Evolutionary conservation across 257 asterid species (phyloP), one percentile per base, ranked within the genome.

Genomic region (Fraxinus anomala): DNA sequence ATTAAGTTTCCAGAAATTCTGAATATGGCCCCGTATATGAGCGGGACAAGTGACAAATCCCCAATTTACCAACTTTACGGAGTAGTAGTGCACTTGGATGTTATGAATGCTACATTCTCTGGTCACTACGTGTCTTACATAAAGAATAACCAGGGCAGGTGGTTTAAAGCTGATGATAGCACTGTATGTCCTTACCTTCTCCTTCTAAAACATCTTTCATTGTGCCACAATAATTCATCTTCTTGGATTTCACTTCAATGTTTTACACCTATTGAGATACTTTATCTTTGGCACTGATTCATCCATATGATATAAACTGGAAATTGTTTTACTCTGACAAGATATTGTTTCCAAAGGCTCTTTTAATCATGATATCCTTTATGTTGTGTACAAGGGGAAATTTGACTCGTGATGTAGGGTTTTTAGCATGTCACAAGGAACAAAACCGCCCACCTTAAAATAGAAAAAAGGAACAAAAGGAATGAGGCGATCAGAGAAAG

Each of bases 51-150:
- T 68, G 97, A 93, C 80, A 91, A 88, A 68, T 88, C 94, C 77
- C 98, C 98, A 30, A 82, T 93, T 75, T 93, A 93, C 81, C 89
- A 86, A 76, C 97, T 91, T 80, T 93, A 89, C 78, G 96, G 94
- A 42, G 96, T 90, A 12, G 88, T 93, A 73, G 97, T 91, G 84
- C 98, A 93, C 84, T 68, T 90, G 84, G 97, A 90, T 75, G 67
- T 78, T 76, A 85, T 84, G 96, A 89, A 89, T 78, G 91, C 96
- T 40, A 80, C 96, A 59, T 87, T 83, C 85, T 89, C 94, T 80
- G 98, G 98, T 79, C 98, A 93, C 88, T 91, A 91, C 61, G 86
- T 93, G 70, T 90, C 91, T 79, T 91, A 90, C 79, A 84, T 93
- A 44, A 91, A 89, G 86, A 91, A 89, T 76, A 80, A 84, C 76